Evolutionary conservation across 805 yeast species (phyloP).

Genomic region (Candida montana): DNA sequence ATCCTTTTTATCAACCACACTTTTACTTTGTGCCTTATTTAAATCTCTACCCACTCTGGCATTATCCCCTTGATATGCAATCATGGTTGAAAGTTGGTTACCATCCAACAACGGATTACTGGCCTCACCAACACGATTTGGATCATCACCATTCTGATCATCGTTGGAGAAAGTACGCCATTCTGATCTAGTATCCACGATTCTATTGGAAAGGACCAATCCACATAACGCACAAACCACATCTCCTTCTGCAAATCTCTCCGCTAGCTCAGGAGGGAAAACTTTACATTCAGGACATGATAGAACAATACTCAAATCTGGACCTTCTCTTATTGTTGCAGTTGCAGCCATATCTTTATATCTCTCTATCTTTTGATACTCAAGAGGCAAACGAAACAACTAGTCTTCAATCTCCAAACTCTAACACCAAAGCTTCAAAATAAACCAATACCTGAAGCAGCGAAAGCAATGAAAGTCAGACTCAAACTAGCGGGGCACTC

Average conservation of each 20-base stretch:
- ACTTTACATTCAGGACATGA: slow-evolving; percentile 96
- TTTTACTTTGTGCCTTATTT: slow-evolving; percentile 82
- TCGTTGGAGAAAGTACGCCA: slow-evolving; percentile 99
- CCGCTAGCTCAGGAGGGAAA: slow-evolving; percentile 92
- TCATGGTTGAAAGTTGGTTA: slow-evolving; percentile 87
- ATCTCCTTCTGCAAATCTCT: slow-evolving; percentile 95
- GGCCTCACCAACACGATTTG: slow-evolving; percentile 98
- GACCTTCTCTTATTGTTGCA: slow-evolving; percentile 41
- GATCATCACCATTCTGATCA: slow-evolving; percentile 97
- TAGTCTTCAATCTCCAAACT: not conserved
- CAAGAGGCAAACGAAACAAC: no score
- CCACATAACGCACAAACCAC: slow-evolving; percentile 99
- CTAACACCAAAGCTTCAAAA: not conserved
- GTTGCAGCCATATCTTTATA: slow-evolving; percentile 5
- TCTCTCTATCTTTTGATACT: not conserved
- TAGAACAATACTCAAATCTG: slow-evolving; percentile 80
- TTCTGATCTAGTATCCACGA: slow-evolving; percentile 93
- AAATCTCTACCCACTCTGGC: slow-evolving; percentile 84
- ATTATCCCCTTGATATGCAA: slow-evolving; percentile 77
- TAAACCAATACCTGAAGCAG: slow-evolving; percentile 6
- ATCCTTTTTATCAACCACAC: slow-evolving; percentile 82
- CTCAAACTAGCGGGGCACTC: not conserved
- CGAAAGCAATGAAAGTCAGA: not conserved
- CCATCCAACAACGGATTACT: slow-evolving; percentile 88
- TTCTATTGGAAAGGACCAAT: slow-evolving; percentile 81